These are phyloP conservation scores for Verticillium tricorpus DNA, from an alignment of 2,329 filamentous ascomycete species.

Conservation along the genomic window DNA sequence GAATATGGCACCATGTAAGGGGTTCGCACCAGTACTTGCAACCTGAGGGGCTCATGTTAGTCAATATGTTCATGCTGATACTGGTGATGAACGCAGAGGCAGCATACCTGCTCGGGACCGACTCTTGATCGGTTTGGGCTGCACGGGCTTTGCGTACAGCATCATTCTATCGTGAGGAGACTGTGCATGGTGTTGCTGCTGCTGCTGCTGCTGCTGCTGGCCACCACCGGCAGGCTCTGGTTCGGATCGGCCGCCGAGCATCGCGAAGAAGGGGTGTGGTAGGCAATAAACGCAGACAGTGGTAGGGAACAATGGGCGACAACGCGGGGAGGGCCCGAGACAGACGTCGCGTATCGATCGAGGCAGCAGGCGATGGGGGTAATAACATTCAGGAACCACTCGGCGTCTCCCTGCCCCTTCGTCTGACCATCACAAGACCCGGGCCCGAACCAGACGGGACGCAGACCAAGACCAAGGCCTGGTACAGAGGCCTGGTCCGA, in stretches of 20 bases:
- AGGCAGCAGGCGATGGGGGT: not conserved
- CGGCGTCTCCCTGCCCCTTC: not conserved
- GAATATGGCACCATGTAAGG: not conserved
- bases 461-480: not conserved
- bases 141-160: constrained; percentile 12
- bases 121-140: constrained; percentile 12
- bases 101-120: constrained; percentile 14
- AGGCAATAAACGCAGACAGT: not conserved
- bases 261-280: not conserved
- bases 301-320: not conserved
- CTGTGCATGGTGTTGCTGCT: not conserved
- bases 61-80: not conserved
- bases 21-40: constrained; percentile 12
- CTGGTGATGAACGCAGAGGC: not conserved
- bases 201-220: not conserved
- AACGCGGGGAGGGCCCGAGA: not conserved
- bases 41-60: constrained; percentile 6
- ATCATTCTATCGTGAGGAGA: constrained; percentile 1
- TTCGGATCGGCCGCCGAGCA: not conserved
- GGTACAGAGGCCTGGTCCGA: not conserved
- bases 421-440: not conserved
- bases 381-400: constrained; percentile 1
- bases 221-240: not conserved
- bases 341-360: not conserved
- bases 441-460: not conserved